Evolutionary conservation across 345 rosid species (phyloP).

Genomic region (Viola odorata): DNA sequence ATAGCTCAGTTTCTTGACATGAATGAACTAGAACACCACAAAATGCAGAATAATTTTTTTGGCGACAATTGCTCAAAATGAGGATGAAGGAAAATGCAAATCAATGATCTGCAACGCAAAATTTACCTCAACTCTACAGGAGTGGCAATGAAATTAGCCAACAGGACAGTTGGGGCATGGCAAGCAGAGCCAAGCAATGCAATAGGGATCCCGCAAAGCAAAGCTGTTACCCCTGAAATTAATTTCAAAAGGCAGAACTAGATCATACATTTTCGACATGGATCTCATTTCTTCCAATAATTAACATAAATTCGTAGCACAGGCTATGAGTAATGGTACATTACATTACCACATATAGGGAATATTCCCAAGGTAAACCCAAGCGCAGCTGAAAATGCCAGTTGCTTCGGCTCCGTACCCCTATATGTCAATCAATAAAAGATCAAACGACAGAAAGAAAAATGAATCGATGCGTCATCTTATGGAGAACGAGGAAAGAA

Average conservation of each 20-base stretch:
- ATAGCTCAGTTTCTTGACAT: background rate
- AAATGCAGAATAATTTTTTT: background rate
- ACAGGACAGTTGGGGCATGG: slow-evolving; percentile 82
- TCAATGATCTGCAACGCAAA: background rate
- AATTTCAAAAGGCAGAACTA: background rate
- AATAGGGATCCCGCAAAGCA: slow-evolving; percentile 79
- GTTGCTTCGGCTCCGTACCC: slow-evolving; percentile 83
- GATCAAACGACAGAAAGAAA: background rate
- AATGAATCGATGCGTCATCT: background rate
- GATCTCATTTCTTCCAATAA: background rate
- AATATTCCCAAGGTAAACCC: slow-evolving; percentile 84
- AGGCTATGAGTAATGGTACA: background rate
- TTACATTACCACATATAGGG: slow-evolving; percentile 69
- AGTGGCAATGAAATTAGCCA: slow-evolving; percentile 79
- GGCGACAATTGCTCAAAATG: background rate
- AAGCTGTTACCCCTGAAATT: slow-evolving; percentile 68
- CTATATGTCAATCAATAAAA: slow-evolving; percentile 23
- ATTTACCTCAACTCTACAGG: slow-evolving; percentile 79
- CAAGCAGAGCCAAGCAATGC: slow-evolving; percentile 63
- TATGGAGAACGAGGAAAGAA: background rate
- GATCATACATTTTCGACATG: background rate
- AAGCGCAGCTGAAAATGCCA: slow-evolving; percentile 83
- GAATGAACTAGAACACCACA: background rate
- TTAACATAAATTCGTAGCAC: background rate
- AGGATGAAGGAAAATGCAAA: background rate